A percentile compares a stretch with the other conserved stretches of the same genome.
These are phyloP conservation scores for Didymella keratinophila DNA, from an alignment of 2,329 filamentous ascomycete genomes.

Conservation along the genomic window DNA sequence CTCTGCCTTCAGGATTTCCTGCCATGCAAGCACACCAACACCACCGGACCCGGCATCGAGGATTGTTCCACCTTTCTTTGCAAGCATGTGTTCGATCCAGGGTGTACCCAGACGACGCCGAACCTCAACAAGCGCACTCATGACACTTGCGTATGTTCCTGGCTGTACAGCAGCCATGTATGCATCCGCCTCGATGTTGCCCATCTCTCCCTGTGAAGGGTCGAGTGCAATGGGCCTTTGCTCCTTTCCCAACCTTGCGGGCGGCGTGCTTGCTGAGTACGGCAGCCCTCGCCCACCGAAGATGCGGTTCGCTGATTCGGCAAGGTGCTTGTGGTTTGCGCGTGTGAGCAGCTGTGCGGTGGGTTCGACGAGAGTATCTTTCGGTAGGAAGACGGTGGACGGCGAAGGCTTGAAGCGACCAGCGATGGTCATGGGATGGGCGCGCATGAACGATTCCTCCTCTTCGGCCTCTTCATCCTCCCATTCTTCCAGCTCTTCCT, in stretches of 20 bases:
- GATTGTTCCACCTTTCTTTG: constrained; percentile 69
- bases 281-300: constrained; percentile 83
- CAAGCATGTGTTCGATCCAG: constrained; percentile 73
- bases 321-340: constrained; percentile 74
- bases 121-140: constrained; percentile 74
- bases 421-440: constrained; percentile 76
- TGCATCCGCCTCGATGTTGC: constrained; percentile 76
- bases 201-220: constrained; percentile 71
- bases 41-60: constrained; percentile 79
- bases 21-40: constrained; percentile 76
- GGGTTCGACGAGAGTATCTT: constrained; percentile 72
- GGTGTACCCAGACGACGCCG: constrained; percentile 73
- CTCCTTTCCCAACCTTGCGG: constrained; percentile 60
- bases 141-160: constrained; percentile 72
- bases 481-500: constrained; percentile 52
- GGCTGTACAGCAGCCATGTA: constrained; percentile 75
- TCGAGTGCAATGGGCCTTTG: constrained; percentile 72
- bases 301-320: constrained; percentile 71
- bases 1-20: constrained; percentile 80
- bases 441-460: constrained; percentile 58
- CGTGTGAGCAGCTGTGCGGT: constrained; percentile 72
- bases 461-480: constrained; percentile 42
- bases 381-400: constrained; percentile 77
- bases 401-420: constrained; percentile 80
- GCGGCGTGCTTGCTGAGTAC: constrained; percentile 73